Percentiles rank a stretch among this genome's conserved stretches.
Evolutionary conservation across 352 stramenopile species (phyloP).

Genomic region (Pythium aphanidermatum): DNA sequence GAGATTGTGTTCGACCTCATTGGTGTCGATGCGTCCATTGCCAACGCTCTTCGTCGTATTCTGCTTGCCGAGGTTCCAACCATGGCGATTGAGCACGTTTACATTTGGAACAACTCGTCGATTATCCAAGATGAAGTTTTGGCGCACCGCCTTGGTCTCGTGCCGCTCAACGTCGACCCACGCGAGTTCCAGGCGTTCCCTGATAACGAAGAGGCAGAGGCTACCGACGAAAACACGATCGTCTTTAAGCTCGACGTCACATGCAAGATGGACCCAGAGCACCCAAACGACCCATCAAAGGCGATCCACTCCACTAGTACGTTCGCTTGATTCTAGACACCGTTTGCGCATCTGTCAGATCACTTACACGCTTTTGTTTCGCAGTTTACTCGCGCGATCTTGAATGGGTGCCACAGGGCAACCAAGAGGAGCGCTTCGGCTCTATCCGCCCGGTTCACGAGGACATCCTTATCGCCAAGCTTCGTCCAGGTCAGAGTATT

Average conservation of each 20-base stretch:
- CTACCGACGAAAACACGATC: constrained; percentile 95
- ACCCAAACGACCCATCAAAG: constrained; percentile 64
- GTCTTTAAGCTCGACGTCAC: constrained; percentile 95
- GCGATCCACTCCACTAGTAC: constrained; percentile 56
- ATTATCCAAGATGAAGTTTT: constrained; percentile 93
- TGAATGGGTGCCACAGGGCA: constrained; percentile 95
- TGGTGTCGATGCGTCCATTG: constrained; percentile 88
- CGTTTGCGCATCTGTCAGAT: no score
- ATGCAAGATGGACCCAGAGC: constrained; percentile 67
- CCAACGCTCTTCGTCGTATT: constrained; percentile 90
- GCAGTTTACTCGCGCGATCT: constrained; percentile 92
- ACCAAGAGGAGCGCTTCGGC: constrained; percentile 90
- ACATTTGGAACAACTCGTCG: constrained; percentile 93
- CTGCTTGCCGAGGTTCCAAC: constrained; percentile 89
- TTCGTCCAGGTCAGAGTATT: constrained; percentile 95
- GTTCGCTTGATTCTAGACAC: constrained; percentile 5
- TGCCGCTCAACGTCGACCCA: constrained; percentile 79
- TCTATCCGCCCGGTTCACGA: constrained; percentile 86
- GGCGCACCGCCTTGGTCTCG: constrained; percentile 84
- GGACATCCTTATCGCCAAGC: constrained; percentile 96
- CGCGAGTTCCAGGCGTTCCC: constrained; percentile 84
- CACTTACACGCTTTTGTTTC: no score
- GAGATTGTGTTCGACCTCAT: constrained; percentile 91
- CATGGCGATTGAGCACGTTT: constrained; percentile 93
- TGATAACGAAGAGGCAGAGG: constrained; percentile 84